Evolutionary conservation across 805 yeast species (phyloP).

Genomic region (Candida boleticola): DNA sequence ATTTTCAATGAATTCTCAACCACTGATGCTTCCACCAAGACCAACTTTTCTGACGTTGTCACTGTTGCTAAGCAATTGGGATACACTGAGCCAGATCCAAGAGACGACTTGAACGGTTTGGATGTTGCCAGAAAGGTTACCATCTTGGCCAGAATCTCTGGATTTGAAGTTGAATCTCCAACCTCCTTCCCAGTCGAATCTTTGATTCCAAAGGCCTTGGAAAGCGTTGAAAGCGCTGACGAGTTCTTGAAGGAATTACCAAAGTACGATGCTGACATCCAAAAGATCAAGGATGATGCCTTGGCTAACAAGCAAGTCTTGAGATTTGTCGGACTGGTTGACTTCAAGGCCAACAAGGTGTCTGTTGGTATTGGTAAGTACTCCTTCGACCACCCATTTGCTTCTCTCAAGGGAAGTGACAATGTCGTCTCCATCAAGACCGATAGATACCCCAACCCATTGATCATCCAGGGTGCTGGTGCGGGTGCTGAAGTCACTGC

Average conservation of each 20-base stretch:
- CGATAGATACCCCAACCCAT: slow-evolving; percentile 88
- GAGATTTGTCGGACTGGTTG: slow-evolving; percentile 91
- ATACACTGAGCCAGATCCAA: slow-evolving; percentile 98
- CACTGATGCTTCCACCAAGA: slow-evolving; percentile 49
- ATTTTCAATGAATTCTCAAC: slow-evolving; percentile 92
- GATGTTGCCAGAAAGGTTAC: slow-evolving; percentile 99
- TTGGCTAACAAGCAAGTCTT: slow-evolving; percentile 80
- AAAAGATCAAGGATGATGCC: slow-evolving; percentile 75
- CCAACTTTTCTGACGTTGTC: slow-evolving; percentile 88
- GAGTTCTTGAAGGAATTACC: slow-evolving; percentile 84
- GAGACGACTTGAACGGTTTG: slow-evolving; percentile 96
- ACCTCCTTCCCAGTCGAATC: slow-evolving; percentile 93
- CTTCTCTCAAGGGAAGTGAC: slow-evolving; percentile 92
- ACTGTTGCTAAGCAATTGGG: slow-evolving; percentile 86
- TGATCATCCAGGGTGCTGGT: slow-evolving; percentile 97
- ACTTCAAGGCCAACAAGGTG: slow-evolving; percentile 63
- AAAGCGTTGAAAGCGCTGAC: slow-evolving; percentile 63
- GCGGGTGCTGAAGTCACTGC: slow-evolving; percentile 75
- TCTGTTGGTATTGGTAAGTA: slow-evolving; percentile 89
- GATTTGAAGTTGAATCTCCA: slow-evolving; percentile 80
- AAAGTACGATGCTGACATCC: slow-evolving; percentile 76
- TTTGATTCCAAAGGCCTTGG: slow-evolving; percentile 84
- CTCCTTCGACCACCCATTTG: slow-evolving; percentile 89
- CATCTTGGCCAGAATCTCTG: slow-evolving; percentile 90
- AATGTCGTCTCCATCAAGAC: slow-evolving; percentile 91